Evolutionary conservation across 2,329 filamentous ascomycete genomes (phyloP).

Genomic region (Alternaria gansuensis): DNA sequence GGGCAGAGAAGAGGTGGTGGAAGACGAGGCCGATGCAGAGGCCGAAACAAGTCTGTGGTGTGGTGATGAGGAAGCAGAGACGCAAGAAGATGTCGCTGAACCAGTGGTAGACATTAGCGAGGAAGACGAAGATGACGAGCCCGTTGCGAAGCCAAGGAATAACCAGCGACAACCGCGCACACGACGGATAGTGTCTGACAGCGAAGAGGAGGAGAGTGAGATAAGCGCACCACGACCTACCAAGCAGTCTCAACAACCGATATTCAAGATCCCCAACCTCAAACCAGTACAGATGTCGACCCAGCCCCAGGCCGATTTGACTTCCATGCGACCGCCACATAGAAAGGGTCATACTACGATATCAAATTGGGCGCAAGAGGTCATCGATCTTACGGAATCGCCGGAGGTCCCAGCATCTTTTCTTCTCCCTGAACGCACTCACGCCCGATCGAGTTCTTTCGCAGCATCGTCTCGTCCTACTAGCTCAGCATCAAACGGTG

Average conservation of each 20-base stretch:
- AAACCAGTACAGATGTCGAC: slow-evolving; percentile 1
- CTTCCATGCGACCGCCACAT: slow-evolving; percentile 35
- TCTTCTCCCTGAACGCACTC: slow-evolving; percentile 30
- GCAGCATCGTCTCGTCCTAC: slow-evolving; percentile 41
- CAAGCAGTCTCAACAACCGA: slow-evolving; percentile 3
- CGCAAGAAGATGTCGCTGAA: slow-evolving; percentile 9
- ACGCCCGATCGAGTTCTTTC: slow-evolving; percentile 36
- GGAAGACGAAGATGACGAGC: slow-evolving; percentile 44
- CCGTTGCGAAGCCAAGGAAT: slow-evolving; percentile 33
- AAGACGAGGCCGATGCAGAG: slow-evolving; percentile 27
- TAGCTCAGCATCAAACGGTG: slow-evolving; percentile 41
- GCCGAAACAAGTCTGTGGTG: slow-evolving; percentile 46
- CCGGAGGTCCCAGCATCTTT: slow-evolving; percentile 36
- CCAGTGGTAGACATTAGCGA: slow-evolving; percentile 21
- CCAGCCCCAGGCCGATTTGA: slow-evolving; percentile 24
- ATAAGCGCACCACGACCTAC: slow-evolving; percentile 4
- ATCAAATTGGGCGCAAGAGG: slow-evolving; percentile 45
- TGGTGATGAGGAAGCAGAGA: slow-evolving; percentile 37
- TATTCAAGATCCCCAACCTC: slow-evolving; percentile 19
- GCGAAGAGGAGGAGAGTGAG: slow-evolving; percentile 34
- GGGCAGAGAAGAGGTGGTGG: slow-evolving; percentile 18
- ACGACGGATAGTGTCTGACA: slow-evolving; percentile 34
- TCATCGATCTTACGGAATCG: slow-evolving; percentile 46
- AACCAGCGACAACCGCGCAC: slow-evolving; percentile 27
- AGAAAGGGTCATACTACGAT: slow-evolving; percentile 40